These are phyloP conservation scores for Yarrowia sp. DNA, from an alignment of 805 yeast genomes.

Conservation along the genomic window DNA sequence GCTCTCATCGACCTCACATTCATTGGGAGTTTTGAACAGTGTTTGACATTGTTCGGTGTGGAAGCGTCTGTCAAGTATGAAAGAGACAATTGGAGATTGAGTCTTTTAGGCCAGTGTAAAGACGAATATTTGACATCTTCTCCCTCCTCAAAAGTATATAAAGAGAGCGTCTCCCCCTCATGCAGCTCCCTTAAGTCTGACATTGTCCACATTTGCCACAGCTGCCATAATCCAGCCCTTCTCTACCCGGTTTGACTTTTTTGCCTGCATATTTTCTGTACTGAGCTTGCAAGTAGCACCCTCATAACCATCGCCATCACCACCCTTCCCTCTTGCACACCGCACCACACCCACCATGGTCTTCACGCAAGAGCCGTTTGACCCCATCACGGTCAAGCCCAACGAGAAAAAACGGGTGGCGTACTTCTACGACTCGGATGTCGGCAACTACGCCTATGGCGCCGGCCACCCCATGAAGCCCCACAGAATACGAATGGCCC, in stretches of 20 bases:
- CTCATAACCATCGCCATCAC: not conserved
- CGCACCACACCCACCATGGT: slow-evolving; percentile 26
- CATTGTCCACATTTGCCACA: not conserved
- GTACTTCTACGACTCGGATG: slow-evolving; percentile 61
- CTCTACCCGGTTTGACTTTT: slow-evolving; percentile 3
- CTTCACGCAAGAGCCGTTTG: slow-evolving; percentile 38
- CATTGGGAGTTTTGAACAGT: too few relatives aligned
- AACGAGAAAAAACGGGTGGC: slow-evolving; percentile 39
- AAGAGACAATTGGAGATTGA: too few relatives aligned
- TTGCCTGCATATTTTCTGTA: slow-evolving; percentile 33
- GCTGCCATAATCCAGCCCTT: slow-evolving; percentile 12
- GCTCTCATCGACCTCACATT: too few relatives aligned
- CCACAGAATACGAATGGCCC: slow-evolving; percentile 98
- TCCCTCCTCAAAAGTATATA: too few relatives aligned
- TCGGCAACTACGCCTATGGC: slow-evolving; percentile 97
- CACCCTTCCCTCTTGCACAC: not conserved
- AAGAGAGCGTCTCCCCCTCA: not conserved
- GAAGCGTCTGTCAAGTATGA: too few relatives aligned
- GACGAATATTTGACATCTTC: too few relatives aligned
- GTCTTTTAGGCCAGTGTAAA: too few relatives aligned
- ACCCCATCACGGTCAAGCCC: slow-evolving; percentile 40
- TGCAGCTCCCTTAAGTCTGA: not conserved
- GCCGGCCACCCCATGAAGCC: slow-evolving; percentile 99
- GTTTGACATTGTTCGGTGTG: too few relatives aligned
- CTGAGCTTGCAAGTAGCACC: not conserved